phyloP scores from a whole-genome alignment of 1,284 basidiomycete genomes.

The Pseudozyma sp. region DNA sequence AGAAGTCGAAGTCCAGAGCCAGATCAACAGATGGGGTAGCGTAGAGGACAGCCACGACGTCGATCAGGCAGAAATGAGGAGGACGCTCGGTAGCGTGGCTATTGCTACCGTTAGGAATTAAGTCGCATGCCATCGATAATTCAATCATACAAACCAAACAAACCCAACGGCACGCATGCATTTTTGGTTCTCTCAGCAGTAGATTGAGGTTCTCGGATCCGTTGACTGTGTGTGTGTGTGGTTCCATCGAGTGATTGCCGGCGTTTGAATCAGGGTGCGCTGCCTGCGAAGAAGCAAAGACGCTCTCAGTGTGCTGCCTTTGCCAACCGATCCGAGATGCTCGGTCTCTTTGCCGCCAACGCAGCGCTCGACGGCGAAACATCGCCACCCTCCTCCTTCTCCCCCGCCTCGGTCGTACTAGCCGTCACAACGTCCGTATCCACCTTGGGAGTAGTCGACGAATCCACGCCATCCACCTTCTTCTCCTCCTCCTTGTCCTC shows the following conservation, averaged over 20 bases:
- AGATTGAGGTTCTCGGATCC: no score
- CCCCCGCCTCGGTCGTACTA: conserved; percentile 9
- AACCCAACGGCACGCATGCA: no score
- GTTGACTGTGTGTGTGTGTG: no score
- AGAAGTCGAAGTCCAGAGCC: conserved; percentile 92
- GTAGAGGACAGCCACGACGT: conserved; percentile 87
- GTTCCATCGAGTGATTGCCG: no score
- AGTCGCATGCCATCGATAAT: not conserved
- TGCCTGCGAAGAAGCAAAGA: no score
- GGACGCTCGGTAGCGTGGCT: conserved; percentile 75
- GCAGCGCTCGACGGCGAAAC: not conserved
- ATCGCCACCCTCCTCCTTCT: not conserved
- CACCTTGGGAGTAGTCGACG: not conserved
- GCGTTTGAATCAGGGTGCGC: no score
- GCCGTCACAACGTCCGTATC: conserved; percentile 22
- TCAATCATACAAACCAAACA: no score
- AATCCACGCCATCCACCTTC: conserved; percentile 19
- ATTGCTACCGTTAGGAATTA: conserved; percentile 34
- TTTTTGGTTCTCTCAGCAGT: no score
- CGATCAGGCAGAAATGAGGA: conserved; percentile 90
- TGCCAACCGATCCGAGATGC: conserved; percentile 30
- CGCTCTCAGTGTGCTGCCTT: conserved; percentile 22
- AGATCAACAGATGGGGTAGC: conserved; percentile 96
- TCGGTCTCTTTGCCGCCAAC: conserved; percentile 7
- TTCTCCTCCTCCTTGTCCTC: conserved; percentile 4